Base-by-base conservation (phyloP, 305 asterid genomes). In the Petunia hybrid region DNA sequence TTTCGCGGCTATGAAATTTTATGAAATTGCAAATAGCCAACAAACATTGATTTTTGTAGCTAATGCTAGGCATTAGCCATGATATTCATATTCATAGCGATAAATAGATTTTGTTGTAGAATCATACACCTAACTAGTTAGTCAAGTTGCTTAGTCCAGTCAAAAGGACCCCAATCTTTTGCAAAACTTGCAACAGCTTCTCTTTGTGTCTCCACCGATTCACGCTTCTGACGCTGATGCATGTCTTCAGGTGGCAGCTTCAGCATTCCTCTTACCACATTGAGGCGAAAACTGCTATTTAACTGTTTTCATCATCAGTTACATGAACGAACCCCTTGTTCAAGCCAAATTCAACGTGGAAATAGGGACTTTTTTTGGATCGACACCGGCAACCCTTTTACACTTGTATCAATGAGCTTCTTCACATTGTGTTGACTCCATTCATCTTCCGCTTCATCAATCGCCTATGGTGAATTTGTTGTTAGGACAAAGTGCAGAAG, bases 381-480 rank as follows among this genome's bases (percentile, higher is more conserved):
- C 4, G 98, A 95, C n/a, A 87, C 92, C 6, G 97, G 85, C 46
- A 95, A 86, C 42, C 98, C 98, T 88, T 92, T 95, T 64, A 87
- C 89, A 61, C 97, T 95, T 8, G 98, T 95, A 87, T 95, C 98
- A 14, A 95, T 94, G 35, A 95, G 91, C 91, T 95, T 95, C 91
- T 95, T 94, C 0, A 98, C 98, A 9, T 95, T 92, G 88, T 95
- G 99, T 83, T 92, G 98, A 78, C 98, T 95, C 98, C 99, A 94
- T 83, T 95, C 98, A 43, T 94, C 97, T 88, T 94, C 99, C 4
- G 97, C 98, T 86, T 94, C 99, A 76, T 94, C 98, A 67, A 95
- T 95, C 45, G 99, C 99, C 99, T 94, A 89, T 82, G 53, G 70
- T 12, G 67, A 59, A 45, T 67, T 53, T 22, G 31, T 22, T 43